These are phyloP conservation scores for Nemania abortiva DNA, from an alignment of 2,329 filamentous ascomycete genomes.

Conservation along the genomic window DNA sequence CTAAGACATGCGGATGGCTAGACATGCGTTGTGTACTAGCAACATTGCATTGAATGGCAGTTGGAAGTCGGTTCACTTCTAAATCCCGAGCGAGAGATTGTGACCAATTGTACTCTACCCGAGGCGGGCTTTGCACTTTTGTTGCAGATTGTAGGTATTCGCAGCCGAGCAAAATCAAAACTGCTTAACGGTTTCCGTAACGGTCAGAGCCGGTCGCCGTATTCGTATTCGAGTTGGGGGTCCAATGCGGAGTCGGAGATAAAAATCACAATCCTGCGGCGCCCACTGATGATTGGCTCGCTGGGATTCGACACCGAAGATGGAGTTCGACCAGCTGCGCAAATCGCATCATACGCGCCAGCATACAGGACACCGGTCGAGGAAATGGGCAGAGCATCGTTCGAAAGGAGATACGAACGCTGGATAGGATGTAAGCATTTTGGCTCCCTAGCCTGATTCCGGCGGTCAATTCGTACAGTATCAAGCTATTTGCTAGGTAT, in stretches of 20 bases:
- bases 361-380: background rate
- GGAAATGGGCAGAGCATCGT: slow-evolving; percentile 36
- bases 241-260: slow-evolving; percentile 33
- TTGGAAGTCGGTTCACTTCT: too few species aligned
- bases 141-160: background rate
- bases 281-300: slow-evolving; percentile 24
- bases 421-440: background rate
- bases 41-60: background rate
- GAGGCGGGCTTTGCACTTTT: background rate
- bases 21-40: background rate
- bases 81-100: background rate
- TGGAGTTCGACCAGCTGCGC: slow-evolving; percentile 13
- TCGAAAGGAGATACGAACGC: slow-evolving; percentile 6
- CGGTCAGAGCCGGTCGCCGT: slow-evolving; percentile 15
- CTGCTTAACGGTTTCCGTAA: background rate
- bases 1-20: background rate
- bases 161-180: background rate
- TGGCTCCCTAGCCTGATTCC: slow-evolving; percentile 3
- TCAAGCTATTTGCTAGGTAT: slow-evolving; percentile 12
- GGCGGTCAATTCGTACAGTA: background rate
- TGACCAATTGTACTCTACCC: too few species aligned
- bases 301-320: slow-evolving; percentile 13
- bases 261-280: slow-evolving; percentile 10
- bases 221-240: slow-evolving; percentile 39
- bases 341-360: slow-evolving; percentile 24